Base-by-base conservation (phyloP, 2,329 filamentous ascomycete genomes). In the Rugonectria rugulosa region DNA sequence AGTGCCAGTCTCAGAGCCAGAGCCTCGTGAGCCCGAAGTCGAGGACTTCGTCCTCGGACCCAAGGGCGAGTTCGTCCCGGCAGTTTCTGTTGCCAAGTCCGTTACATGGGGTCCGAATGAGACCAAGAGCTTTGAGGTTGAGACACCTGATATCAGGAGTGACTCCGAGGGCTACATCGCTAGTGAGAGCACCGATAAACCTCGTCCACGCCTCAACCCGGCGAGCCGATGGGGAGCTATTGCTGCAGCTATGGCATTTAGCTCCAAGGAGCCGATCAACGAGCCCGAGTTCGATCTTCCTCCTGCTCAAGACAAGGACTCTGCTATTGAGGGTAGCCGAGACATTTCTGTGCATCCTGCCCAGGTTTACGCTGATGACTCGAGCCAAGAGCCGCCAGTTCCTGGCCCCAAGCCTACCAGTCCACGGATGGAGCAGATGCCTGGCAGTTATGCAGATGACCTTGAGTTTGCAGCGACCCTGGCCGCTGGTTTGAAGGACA, bases 401-500 rank as follows among this genome's bases (percentile, higher is more conserved):
- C 79, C 83, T 15, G 86, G 87, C 4, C 82, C 85, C 4, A 87
- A 88, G 64, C 82, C 83, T 8, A 60, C 73, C 10, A 79, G 75
- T 57, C 77, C 79, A n/a, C 74, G 75, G 45, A 64, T 68, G 17
- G 68, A 78, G 37, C 79, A 83, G 53, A 83, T 88, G 71, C 87
- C 88, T 20, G 88, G 88, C 17, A 75, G 81, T 9, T 92, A 89
- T 65, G 83, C 77, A 2, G 82, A 88, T 53, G 89, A 91, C 62
- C 74, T 88, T 8, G 86, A 86, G 46, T 91, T 92, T 62, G 85
- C 87, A 7, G 89, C 88, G 23, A 85, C 83, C 3, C 73, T 91
- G 41, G 88, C 88, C 53, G 89, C 88, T 42, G 88, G 86, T 2
- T 77, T 90, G 43, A 76, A 87, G 67, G 82, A 86, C n/a, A 83